These are phyloP conservation scores for Tuber calosporum DNA, from an alignment of 495 filamentous ascomycete species.

Conservation along the genomic window DNA sequence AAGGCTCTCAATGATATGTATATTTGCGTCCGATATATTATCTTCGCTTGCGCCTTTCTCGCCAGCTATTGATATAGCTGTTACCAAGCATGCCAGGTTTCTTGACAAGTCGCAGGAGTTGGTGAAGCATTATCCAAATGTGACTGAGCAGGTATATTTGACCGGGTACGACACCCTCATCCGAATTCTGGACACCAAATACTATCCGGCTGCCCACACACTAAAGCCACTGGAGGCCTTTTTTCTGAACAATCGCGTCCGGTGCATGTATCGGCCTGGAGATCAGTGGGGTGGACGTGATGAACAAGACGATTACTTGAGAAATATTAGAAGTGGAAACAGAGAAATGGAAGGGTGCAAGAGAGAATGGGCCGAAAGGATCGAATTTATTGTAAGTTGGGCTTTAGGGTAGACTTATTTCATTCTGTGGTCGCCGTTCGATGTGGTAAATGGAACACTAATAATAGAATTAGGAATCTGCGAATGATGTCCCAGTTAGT, in stretches of 20 bases:
- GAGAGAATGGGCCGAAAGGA: slow-evolving; percentile 61
- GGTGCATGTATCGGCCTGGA: slow-evolving; percentile 64
- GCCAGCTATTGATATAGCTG: slow-evolving; percentile 61
- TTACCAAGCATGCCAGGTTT: slow-evolving; percentile 78
- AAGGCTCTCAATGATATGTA: slow-evolving; percentile 75
- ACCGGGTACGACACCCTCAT: slow-evolving; percentile 83
- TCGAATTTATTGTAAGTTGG: slow-evolving; percentile 59
- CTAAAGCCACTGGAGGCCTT: slow-evolving; percentile 58
- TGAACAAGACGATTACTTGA: slow-evolving; percentile 57
- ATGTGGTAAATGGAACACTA: background rate
- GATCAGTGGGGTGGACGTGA: slow-evolving; percentile 57
- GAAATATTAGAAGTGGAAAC: slow-evolving; percentile 48
- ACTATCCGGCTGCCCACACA: slow-evolving; percentile 59
- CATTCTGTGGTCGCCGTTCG: background rate
- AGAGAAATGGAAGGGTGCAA: slow-evolving; percentile 45
- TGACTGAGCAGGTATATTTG: slow-evolving; percentile 64
- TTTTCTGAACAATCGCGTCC: slow-evolving; percentile 60
- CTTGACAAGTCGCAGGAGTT: slow-evolving; percentile 74
- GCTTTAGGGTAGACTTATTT: background rate
- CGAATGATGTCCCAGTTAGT: slow-evolving; percentile 53
- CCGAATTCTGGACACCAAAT: slow-evolving; percentile 73
- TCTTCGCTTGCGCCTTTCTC: background rate
- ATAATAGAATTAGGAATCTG: slow-evolving; percentile 47
- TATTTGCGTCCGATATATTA: slow-evolving; percentile 52
- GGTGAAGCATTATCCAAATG: slow-evolving; percentile 43